Percentiles rank a stretch among this genome's conserved stretches.
Conservation (phyloP, 306 rosid genomes). For the Luffa acutangula region DNA sequence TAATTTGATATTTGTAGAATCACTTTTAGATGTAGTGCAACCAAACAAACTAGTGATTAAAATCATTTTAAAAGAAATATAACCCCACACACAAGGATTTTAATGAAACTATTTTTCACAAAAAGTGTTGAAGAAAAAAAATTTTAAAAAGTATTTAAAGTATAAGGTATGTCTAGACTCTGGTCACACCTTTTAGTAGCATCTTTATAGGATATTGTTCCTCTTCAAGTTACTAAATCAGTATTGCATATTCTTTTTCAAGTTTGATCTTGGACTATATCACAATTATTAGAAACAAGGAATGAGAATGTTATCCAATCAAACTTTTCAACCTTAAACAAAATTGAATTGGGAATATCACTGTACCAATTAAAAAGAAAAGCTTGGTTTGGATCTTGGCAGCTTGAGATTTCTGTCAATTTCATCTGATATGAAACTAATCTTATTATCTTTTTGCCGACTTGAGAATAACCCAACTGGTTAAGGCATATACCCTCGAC, state of each 20-base stretch:
- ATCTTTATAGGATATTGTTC: background rate
- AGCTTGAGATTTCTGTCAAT: background rate
- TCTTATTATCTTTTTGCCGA: background rate
- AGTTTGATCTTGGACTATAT: background rate
- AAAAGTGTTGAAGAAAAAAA: too few species aligned
- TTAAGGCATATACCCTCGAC: background rate
- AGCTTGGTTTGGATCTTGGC: background rate
- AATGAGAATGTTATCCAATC: background rate
- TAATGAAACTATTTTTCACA: too few species aligned
- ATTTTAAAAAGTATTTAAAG: too few species aligned
- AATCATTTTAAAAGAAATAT: background rate
- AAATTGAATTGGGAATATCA: background rate
- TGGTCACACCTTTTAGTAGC: background rate
- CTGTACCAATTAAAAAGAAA: background rate
- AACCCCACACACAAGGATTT: too few species aligned
- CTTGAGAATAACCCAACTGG: too few species aligned
- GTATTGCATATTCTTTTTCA: background rate
- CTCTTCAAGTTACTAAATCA: background rate
- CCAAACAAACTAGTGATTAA: background rate
- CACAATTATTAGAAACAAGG: background rate
- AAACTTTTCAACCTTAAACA: background rate
- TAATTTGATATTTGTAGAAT: background rate
- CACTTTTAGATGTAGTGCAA: background rate
- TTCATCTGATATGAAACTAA: background rate
- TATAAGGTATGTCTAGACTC: too few species aligned